These are phyloP conservation scores for Huntiella bhutanensis DNA, from an alignment of 2,329 filamentous ascomycete species.

Conservation along the genomic window DNA sequence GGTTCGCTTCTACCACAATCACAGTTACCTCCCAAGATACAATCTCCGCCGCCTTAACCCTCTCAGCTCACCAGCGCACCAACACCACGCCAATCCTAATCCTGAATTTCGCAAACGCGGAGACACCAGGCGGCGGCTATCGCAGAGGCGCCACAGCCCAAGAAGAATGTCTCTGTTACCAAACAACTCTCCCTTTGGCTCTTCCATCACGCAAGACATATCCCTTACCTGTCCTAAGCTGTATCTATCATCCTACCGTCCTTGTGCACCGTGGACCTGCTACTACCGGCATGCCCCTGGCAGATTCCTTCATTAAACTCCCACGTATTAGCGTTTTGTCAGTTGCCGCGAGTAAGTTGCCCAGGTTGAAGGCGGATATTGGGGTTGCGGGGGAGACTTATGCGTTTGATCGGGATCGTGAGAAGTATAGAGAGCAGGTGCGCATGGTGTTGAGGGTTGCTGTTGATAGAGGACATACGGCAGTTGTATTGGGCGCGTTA, in stretches of 20 bases:
- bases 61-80: not conserved
- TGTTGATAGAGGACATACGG: conserved; percentile 33
- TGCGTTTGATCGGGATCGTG: conserved; percentile 8
- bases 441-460: conserved; percentile 36
- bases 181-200: conserved; percentile 32
- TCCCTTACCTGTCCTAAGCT: conserved; percentile 27
- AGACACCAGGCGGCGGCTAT: conserved; percentile 44
- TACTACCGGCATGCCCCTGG: conserved; percentile 18
- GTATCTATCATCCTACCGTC: conserved; percentile 42
- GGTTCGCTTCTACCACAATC: not conserved
- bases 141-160: conserved; percentile 41
- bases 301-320: conserved; percentile 16
- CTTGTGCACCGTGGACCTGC: conserved; percentile 36
- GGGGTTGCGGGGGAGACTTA: not conserved
- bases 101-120: conserved; percentile 6
- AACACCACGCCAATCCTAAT: not conserved
- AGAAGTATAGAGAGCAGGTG: too few relatives aligned
- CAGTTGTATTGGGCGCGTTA: conserved; percentile 47
- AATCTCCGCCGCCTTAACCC: not conserved
- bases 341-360: conserved; percentile 34
- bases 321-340: conserved; percentile 41
- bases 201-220: conserved; percentile 30
- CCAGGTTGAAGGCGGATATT: conserved; percentile 14
- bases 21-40: conserved; percentile 3
- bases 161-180: conserved; percentile 50